Evolutionary conservation across 768 basidiomycete genomes (phyloP).

Genomic region (Cubamyces sp.): DNA sequence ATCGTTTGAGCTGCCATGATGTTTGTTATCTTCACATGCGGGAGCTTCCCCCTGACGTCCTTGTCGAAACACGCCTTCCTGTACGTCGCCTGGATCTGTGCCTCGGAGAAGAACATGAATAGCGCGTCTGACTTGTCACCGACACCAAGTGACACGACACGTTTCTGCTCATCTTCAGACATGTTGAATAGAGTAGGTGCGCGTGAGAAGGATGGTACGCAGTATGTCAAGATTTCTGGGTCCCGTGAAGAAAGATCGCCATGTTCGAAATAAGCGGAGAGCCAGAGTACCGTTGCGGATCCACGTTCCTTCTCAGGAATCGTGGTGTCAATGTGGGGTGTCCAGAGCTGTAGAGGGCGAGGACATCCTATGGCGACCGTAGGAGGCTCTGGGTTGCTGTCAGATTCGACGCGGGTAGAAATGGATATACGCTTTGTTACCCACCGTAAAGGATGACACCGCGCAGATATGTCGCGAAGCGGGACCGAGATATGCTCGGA

Average conservation of each 20-base stretch:
- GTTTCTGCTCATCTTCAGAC: neutral
- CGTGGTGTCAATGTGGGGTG: neutral
- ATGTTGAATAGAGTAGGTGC: constrained; percentile 8
- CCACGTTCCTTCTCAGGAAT: neutral
- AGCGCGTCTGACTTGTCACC: neutral
- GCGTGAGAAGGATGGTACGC: neutral
- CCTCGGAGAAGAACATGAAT: neutral
- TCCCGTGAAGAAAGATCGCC: constrained; percentile 14
- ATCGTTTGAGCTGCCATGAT: constrained; percentile 1
- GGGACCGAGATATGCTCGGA: neutral
- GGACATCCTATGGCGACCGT: neutral
- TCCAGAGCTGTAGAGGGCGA: neutral
- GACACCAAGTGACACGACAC: neutral
- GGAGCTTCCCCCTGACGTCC: constrained; percentile 2
- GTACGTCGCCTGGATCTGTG: constrained; percentile 7
- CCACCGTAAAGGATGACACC: constrained; percentile 9
- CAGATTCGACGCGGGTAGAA: neutral
- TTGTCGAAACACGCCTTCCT: constrained; percentile 19
- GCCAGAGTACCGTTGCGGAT: neutral
- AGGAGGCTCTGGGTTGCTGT: neutral
- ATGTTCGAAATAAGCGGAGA: constrained; percentile 13
- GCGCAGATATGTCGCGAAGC: neutral
- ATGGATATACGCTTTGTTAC: neutral
- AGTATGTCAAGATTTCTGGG: constrained; percentile 1
- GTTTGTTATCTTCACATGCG: constrained; percentile 8